These are phyloP conservation scores for Cadophora gregata DNA, from an alignment of 2,329 filamentous ascomycete genomes.

Conservation along the genomic window DNA sequence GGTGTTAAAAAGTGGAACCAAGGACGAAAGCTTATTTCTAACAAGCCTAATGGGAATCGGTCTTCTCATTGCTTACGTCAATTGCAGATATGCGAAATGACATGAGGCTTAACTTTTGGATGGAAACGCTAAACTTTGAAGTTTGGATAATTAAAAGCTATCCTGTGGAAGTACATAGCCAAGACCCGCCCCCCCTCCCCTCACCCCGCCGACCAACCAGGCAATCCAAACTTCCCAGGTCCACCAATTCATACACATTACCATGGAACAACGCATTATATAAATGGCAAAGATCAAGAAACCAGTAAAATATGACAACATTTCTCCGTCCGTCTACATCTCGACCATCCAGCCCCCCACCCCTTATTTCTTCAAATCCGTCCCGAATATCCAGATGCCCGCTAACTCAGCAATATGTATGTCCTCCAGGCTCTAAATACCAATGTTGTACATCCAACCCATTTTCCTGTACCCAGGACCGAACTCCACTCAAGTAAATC, in stretches of 20 bases:
- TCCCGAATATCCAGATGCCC: not conserved
- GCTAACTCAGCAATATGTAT: not conserved
- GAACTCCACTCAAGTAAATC: not conserved
- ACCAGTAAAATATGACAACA: not conserved
- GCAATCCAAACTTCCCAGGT: not conserved
- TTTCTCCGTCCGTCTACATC: not conserved
- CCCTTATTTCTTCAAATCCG: not conserved
- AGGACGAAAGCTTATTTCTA: not conserved
- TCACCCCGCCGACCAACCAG: not conserved
- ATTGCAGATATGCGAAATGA: too few relatives aligned
- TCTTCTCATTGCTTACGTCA: not conserved
- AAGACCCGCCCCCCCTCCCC: not conserved
- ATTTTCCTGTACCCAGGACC: not conserved
- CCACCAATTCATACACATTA: not conserved
- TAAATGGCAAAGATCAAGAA: not conserved
- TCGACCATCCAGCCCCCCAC: not conserved
- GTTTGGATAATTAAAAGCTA: too few relatives aligned
- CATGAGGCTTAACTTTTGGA: too few relatives aligned
- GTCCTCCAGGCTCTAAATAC: not conserved
- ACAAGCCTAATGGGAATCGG: not conserved
- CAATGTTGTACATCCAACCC: not conserved
- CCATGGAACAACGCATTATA: not conserved
- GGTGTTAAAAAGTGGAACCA: not conserved
- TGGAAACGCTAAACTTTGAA: too few relatives aligned
- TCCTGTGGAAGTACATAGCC: not conserved